Percentiles rank a stretch among this genome's conserved stretches.
phyloP scores from a whole-genome alignment of 192 early-diverging fungal genomes.

The Chytriomyces sp. region DNA sequence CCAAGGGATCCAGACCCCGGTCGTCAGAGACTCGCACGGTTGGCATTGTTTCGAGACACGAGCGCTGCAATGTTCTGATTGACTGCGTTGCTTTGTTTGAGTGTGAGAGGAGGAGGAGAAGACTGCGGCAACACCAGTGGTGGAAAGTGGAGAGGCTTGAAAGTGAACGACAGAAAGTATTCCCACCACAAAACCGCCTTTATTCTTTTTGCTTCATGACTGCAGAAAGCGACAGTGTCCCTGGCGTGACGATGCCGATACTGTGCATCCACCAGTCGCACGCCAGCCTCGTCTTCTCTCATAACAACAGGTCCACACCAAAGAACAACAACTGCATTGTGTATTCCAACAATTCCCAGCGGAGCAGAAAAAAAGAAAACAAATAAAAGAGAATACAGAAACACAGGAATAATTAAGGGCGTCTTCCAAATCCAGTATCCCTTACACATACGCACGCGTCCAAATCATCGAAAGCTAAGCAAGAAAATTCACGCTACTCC shows the following conservation, averaged over 20 bases:
- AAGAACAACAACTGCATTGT: background rate
- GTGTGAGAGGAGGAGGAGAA: background rate
- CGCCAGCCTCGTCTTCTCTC: too few relatives aligned
- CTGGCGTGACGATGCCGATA: too few relatives aligned
- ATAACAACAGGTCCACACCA: background rate
- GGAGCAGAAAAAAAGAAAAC: background rate
- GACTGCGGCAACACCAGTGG: too few relatives aligned
- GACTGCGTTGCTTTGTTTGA: background rate
- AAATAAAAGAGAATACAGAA: background rate
- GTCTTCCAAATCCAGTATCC: too few relatives aligned
- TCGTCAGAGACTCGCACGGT: conserved; percentile 9
- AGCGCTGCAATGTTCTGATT: background rate
- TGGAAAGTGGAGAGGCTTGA: too few relatives aligned
- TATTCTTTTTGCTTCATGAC: too few relatives aligned
- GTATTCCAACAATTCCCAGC: background rate
- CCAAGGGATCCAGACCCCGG: conserved; percentile 28
- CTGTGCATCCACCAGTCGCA: too few relatives aligned
- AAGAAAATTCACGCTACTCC: background rate
- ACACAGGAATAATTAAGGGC: background rate
- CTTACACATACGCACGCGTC: background rate
- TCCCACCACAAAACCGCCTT: too few relatives aligned
- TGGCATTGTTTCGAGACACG: conserved; percentile 22
- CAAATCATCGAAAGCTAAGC: background rate
- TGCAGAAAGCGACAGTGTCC: too few relatives aligned
- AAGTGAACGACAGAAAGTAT: too few relatives aligned